phyloP scores from a whole-genome alignment of 768 basidiomycete genomes.

The Agrocybe chaxingu region DNA sequence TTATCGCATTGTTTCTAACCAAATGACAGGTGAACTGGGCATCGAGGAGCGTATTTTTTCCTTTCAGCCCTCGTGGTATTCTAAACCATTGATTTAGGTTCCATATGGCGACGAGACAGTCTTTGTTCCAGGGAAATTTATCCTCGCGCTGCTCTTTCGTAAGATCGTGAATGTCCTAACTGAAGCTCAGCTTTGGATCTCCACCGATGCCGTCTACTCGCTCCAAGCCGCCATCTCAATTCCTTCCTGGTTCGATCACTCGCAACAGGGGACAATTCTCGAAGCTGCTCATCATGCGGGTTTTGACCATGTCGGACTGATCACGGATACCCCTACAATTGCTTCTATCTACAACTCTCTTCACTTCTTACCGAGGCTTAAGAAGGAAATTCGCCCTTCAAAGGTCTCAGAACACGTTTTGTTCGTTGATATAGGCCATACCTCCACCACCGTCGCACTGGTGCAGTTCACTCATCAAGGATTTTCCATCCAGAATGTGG shows the following conservation, averaged over 20 bases:
- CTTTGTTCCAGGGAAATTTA: background rate
- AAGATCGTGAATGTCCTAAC: background rate
- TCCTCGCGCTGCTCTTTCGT: conserved; percentile 3
- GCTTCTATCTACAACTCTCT: background rate
- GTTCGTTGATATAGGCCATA: background rate
- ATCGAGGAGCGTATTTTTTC: too few species aligned
- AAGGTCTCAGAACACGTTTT: background rate
- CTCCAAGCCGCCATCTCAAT: conserved; percentile 1
- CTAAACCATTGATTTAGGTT: background rate
- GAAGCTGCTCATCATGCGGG: conserved; percentile 2
- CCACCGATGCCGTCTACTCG: background rate
- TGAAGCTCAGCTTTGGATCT: background rate
- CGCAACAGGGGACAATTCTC: conserved; percentile 1
- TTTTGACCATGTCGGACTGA: background rate
- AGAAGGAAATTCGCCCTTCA: background rate
- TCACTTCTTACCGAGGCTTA: background rate
- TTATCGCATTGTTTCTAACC: too few species aligned
- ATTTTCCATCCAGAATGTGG: background rate
- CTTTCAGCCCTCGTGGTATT: too few species aligned
- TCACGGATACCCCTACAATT: background rate
- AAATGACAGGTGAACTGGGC: too few species aligned
- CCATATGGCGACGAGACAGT: background rate
- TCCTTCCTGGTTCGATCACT: background rate
- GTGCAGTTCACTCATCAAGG: background rate
- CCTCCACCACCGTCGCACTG: background rate